These are phyloP conservation scores for Dendrobium huoshanense DNA, from an alignment of 106 monocot species.

Conservation along the genomic window DNA sequence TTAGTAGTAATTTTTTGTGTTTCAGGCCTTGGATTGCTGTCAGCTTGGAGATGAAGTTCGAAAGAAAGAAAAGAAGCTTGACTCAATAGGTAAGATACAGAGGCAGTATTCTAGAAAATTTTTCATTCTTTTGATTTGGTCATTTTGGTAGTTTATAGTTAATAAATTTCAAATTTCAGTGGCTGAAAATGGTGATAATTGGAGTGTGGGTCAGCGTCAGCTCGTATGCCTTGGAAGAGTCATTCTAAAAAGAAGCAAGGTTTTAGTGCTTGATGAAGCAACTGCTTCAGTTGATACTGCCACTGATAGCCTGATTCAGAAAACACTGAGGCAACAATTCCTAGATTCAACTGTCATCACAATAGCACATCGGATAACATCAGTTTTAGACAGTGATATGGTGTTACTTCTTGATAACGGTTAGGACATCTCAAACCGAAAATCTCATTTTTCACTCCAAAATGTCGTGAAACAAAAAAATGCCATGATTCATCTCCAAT, in stretches of 20 bases:
- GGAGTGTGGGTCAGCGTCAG: constrained; percentile 93
- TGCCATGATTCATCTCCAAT: no score
- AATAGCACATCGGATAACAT: constrained; percentile 90
- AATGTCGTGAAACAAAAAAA: no score
- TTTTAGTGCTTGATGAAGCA: constrained; percentile 91
- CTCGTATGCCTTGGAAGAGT: constrained; percentile 71
- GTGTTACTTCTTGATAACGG: constrained; percentile 14
- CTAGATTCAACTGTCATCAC: constrained; percentile 64
- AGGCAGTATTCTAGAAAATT: not conserved
- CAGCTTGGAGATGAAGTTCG: constrained; percentile 82
- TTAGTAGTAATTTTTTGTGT: not conserved
- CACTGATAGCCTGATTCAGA: constrained; percentile 35
- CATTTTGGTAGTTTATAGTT: not conserved
- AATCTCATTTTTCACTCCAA: no score
- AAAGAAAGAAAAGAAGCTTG: constrained; percentile 69
- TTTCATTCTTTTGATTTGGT: not conserved
- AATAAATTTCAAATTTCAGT: constrained; percentile 27
- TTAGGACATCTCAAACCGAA: not conserved
- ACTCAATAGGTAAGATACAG: constrained; percentile 30
- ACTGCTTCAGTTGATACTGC: constrained; percentile 38
- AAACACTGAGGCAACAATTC: constrained; percentile 35
- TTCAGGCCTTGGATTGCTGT: constrained; percentile 63
- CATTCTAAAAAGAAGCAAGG: constrained; percentile 67
- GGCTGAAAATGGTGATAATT: constrained; percentile 85
- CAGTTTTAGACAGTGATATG: constrained; percentile 40